These are phyloP conservation scores for Scheffersomyces lignicola DNA, from an alignment of 1,139 yeast species.

Conservation along the genomic window DNA sequence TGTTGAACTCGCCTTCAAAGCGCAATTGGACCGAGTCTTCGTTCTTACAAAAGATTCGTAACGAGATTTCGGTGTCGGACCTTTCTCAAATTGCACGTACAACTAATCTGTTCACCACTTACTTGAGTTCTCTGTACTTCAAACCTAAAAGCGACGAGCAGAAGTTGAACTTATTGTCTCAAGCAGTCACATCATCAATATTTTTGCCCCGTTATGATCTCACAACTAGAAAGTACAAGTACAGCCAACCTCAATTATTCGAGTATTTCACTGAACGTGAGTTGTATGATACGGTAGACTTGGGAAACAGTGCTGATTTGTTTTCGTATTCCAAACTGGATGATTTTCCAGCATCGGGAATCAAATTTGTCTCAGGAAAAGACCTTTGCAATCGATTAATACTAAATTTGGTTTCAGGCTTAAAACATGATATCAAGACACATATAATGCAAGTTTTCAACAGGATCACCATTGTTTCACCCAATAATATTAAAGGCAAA, in stretches of 20 bases:
- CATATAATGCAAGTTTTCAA: slow-evolving; percentile 23
- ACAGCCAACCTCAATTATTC: background rate
- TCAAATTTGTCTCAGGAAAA: background rate
- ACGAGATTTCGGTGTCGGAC: too few species aligned
- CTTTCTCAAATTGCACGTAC: too few species aligned
- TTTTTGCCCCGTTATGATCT: too few species aligned
- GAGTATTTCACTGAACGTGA: slow-evolving; percentile 4
- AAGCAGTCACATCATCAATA: too few species aligned
- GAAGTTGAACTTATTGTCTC: too few species aligned
- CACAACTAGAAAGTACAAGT: background rate
- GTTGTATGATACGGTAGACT: slow-evolving; percentile 1
- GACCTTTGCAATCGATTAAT: slow-evolving; percentile 5
- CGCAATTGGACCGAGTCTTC: too few species aligned
- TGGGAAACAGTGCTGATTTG: background rate
- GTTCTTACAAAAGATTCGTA: too few species aligned
- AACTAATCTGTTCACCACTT: too few species aligned
- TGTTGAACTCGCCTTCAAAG: too few species aligned
- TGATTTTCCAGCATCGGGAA: background rate
- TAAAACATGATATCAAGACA: slow-evolving; percentile 8
- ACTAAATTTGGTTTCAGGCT: background rate
- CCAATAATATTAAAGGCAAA: slow-evolving; percentile 23
- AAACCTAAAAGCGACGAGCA: too few species aligned
- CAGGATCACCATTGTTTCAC: slow-evolving; percentile 19
- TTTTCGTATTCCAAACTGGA: background rate
- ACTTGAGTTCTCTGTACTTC: too few species aligned